Conservation (phyloP, 2,329 filamentous ascomycete species). For the Arthroderma uncinatum region DNA sequence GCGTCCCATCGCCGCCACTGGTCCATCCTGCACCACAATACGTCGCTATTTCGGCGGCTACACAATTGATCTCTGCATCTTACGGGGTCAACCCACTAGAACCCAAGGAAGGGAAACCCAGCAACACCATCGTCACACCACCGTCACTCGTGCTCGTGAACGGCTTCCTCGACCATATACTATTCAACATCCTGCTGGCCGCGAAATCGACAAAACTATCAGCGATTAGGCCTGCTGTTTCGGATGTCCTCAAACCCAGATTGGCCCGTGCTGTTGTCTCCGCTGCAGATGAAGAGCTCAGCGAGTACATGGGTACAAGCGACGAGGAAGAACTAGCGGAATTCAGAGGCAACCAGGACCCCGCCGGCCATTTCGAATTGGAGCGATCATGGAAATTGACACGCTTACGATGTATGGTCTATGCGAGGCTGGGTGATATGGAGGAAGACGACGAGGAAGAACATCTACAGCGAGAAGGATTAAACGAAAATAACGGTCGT, state of each 20-base stretch:
- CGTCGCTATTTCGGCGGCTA: slow-evolving; percentile 77
- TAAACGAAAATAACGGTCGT: slow-evolving; percentile 45
- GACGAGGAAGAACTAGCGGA: slow-evolving; percentile 61
- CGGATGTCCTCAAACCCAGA: slow-evolving; percentile 77
- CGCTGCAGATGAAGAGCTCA: slow-evolving; percentile 74
- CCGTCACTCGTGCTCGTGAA: slow-evolving; percentile 71
- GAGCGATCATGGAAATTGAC: slow-evolving; percentile 91
- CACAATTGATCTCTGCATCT: slow-evolving; percentile 82
- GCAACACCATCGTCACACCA: slow-evolving; percentile 60
- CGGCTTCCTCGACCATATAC: slow-evolving; percentile 80
- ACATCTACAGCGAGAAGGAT: slow-evolving; percentile 68
- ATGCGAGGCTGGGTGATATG: slow-evolving; percentile 89
- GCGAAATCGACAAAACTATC: slow-evolving; percentile 67
- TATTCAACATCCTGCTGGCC: slow-evolving; percentile 77
- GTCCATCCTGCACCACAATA: slow-evolving; percentile 73
- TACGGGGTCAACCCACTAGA: slow-evolving; percentile 63
- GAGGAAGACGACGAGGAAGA: slow-evolving; percentile 95
- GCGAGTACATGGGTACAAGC: slow-evolving; percentile 71
- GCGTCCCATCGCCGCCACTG: slow-evolving; percentile 53
- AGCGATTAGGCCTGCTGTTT: slow-evolving; percentile 67
- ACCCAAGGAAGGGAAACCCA: slow-evolving; percentile 54
- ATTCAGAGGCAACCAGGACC: slow-evolving; percentile 42
- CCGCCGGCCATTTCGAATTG: slow-evolving; percentile 65
- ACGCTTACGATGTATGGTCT: slow-evolving; percentile 91
- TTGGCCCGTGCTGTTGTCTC: slow-evolving; percentile 74